These are phyloP conservation scores for Dorcoceras hygrometricum DNA, from an alignment of 257 asterid species.

Conservation along the genomic window DNA sequence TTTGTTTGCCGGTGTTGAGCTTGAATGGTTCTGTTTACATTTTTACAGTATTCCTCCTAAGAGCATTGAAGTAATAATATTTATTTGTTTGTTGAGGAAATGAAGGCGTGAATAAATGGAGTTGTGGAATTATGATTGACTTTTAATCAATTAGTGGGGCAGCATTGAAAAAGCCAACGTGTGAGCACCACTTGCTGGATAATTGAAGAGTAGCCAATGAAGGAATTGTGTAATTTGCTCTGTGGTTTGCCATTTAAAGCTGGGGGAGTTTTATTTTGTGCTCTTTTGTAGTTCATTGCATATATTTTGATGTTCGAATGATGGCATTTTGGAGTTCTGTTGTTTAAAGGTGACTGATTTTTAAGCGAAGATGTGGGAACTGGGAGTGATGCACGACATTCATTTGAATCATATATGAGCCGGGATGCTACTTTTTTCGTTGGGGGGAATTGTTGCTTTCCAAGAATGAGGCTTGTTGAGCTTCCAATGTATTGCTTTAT, in stretches of 20 bases:
- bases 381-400: too few relatives aligned
- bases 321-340: too few relatives aligned
- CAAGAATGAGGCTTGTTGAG: background rate
- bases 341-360: too few relatives aligned
- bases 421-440: background rate
- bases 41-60: background rate
- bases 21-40: background rate
- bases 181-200: background rate
- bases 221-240: background rate
- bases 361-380: too few relatives aligned
- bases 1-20: background rate
- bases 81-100: slow-evolving; percentile 2
- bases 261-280: background rate
- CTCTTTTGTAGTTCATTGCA: background rate
- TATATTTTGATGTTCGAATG: background rate
- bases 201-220: background rate
- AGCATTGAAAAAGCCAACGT: slow-evolving; percentile 4
- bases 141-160: slow-evolving; percentile 1
- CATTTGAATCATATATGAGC: background rate
- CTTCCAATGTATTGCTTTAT: background rate
- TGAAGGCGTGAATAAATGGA: slow-evolving; percentile 7
- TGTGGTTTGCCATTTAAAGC: background rate
- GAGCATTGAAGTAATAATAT: background rate
- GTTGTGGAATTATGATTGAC: slow-evolving; percentile 1
- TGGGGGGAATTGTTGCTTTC: background rate